These are phyloP conservation scores for Aspergillus phoenicis DNA, from an alignment of 2,329 filamentous ascomycete species.

Conservation along the genomic window DNA sequence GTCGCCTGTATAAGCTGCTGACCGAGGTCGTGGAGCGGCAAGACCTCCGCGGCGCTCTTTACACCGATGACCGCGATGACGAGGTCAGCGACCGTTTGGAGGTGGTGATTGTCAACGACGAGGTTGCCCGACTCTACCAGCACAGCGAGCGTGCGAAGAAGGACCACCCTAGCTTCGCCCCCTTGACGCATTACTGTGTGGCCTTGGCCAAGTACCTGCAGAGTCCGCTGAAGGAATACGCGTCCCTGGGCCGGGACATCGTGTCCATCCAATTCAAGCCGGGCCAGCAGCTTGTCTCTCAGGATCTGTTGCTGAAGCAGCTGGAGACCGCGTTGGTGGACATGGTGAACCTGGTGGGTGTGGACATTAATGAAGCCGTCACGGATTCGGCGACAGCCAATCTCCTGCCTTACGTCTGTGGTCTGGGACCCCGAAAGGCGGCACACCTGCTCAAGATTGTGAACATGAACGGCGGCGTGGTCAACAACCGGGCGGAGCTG, in stretches of 20 bases:
- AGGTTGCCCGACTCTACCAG: conserved; percentile 95
- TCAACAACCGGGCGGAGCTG: conserved; percentile 82
- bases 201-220: conserved; percentile 89
- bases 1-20: conserved; percentile 79
- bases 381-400: conserved; percentile 80
- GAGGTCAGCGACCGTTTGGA: conserved; percentile 79
- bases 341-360: conserved; percentile 94
- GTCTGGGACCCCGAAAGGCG: conserved; percentile 89
- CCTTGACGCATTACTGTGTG: conserved; percentile 85
- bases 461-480: conserved; percentile 83
- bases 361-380: conserved; percentile 92
- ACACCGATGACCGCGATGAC: conserved; percentile 77
- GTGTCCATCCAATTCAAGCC: conserved; percentile 84
- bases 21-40: conserved; percentile 77
- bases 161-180: conserved; percentile 79
- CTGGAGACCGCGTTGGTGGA: conserved; percentile 97
- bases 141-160: conserved; percentile 76
- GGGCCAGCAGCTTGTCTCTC: conserved; percentile 83
- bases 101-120: conserved; percentile 90
- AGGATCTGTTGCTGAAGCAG: conserved; percentile 82
- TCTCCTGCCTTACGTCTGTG: conserved; percentile 85
- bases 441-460: conserved; percentile 84
- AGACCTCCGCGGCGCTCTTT: conserved; percentile 76
- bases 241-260: conserved; percentile 85
- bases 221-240: conserved; percentile 95